Percentiles rank a stretch among this genome's conserved stretches.
These are phyloP conservation scores for Euphorbia tirucalli DNA, from an alignment of 345 rosid species.

Conservation along the genomic window DNA sequence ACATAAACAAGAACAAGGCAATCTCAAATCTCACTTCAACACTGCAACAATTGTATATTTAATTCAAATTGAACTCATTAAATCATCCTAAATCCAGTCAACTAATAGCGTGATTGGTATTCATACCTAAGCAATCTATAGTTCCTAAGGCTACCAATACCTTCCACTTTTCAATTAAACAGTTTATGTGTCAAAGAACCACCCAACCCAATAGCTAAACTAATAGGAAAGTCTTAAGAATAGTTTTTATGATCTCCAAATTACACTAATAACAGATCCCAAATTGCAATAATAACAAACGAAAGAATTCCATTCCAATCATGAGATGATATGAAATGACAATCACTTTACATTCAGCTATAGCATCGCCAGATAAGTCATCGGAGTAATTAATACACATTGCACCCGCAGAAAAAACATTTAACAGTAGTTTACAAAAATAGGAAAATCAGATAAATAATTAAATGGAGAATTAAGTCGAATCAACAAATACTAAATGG, in stretches of 20 bases:
- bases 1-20: not conserved
- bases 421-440: not conserved
- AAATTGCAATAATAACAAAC: slow-evolving; percentile 1
- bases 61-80: not conserved
- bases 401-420: not conserved
- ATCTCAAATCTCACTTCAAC: not conserved
- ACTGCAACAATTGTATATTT: not conserved
- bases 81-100: not conserved
- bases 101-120: not conserved
- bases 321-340: not conserved
- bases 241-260: no score
- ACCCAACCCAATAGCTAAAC: no score
- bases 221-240: no score
- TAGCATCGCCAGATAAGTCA: not conserved
- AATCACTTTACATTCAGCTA: not conserved
- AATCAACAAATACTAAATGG: not conserved
- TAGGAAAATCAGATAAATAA: not conserved
- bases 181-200: no score
- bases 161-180: no score
- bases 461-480: not conserved
- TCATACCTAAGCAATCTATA: not conserved
- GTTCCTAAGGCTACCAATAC: not conserved
- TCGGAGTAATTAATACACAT: not conserved
- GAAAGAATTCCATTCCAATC: not conserved
- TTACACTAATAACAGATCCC: not conserved